Conservation (phyloP, 106 monocot genomes). For the Phalaenopsis aphrodite region DNA sequence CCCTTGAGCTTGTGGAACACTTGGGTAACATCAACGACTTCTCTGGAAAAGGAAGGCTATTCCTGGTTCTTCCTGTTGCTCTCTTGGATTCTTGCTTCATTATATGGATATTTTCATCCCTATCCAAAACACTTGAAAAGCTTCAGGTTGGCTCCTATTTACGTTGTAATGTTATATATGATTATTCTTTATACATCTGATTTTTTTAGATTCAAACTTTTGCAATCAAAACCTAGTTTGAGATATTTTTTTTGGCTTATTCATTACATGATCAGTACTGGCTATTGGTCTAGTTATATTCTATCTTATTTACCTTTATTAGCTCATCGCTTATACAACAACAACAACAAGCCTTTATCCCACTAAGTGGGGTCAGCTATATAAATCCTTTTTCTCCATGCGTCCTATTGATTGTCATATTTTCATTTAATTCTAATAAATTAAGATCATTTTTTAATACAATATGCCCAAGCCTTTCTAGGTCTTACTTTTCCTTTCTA, state of each 20-base stretch:
- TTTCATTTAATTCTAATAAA: too few species aligned
- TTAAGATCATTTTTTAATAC: too few species aligned
- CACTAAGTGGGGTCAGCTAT: too few species aligned
- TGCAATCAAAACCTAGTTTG: background rate
- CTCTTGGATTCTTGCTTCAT: slow-evolving; percentile 88
- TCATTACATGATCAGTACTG: background rate
- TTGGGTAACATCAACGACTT: slow-evolving; percentile 98
- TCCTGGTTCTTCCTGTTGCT: slow-evolving; percentile 88
- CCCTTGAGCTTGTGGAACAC: slow-evolving; percentile 95
- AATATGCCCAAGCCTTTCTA: too few species aligned
- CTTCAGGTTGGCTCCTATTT: slow-evolving; percentile 62
- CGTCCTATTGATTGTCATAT: too few species aligned
- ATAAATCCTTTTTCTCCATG: too few species aligned
- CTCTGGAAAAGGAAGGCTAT: slow-evolving; percentile 82
- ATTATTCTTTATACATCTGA: background rate
- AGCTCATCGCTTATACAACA: background rate
- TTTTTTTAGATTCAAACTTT: background rate
- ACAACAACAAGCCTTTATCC: too few species aligned
- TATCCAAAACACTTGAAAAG: slow-evolving; percentile 91
- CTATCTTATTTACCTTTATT: background rate
- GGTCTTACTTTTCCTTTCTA: too few species aligned
- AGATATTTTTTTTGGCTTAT: background rate
- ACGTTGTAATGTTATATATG: background rate
- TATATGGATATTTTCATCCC: slow-evolving; percentile 96
- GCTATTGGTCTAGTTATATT: background rate